Evolutionary conservation across 192 early-diverging fungal genomes (phyloP), one percentile per base, ranked within the genome.

Genomic region (Rhizophagus sp.): DNA sequence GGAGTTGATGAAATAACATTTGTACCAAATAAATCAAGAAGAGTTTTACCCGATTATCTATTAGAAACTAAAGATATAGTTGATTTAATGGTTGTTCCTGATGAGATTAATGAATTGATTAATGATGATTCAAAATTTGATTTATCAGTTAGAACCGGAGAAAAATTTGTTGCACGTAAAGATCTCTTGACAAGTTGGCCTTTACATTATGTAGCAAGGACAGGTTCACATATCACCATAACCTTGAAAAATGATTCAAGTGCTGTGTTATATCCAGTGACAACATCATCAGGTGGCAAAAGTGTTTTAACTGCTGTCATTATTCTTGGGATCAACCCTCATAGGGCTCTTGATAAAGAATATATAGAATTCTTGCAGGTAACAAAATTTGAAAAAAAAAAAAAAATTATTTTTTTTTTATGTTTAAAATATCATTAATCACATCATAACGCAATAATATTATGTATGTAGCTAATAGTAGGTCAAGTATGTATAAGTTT

Each of bases 401-500:
- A 22, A 11, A 44, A n/a, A 10, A 12, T 3, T 4, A 36, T 30
- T 17, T 6, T 41, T 15, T 10, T 41, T 33, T 70, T 33, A 13
- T 36, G 12, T 9, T 27, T 64, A 41, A 41, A 41, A 8, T 41
- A 41, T 41, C 7, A 3, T 25, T 64, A 25, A 11, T 25, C 27
- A 27, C 8, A 25, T 65, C 4, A 39, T 41, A 70, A 41, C 19
- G 41, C 15, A 11, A n/a, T 24, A 36, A n/a, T 41, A 22, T 36
- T n/a, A 34, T 39, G 33, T 44, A 30, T 83, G 30, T 71, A 82
- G 15, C 76, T 85, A 0, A 52, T 85, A 57, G 76, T 80, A 12
- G 81, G 81, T 44, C 83, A 85, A 33, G 81, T 82, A 24, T 64
- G 75, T 24, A 80, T 81, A 4, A 19, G 79, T 36, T 50, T 83